Evolutionary conservation across 2,329 filamentous ascomycete species (phyloP).

Genomic region (Diaporthe longicolla): DNA sequence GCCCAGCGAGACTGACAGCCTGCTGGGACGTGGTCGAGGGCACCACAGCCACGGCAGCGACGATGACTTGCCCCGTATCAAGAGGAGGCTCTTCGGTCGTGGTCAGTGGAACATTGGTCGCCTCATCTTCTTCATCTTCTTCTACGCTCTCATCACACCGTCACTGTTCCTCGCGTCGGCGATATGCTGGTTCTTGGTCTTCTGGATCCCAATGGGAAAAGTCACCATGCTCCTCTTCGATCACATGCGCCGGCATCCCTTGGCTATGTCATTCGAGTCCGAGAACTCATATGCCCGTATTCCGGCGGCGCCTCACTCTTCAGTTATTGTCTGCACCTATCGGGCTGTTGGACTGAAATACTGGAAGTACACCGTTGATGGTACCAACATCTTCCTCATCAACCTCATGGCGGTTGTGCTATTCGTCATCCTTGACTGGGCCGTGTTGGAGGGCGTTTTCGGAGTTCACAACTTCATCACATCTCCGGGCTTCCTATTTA

Average conservation of each 20-base stretch:
- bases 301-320: slow-evolving; percentile 80
- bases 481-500: slow-evolving; percentile 87
- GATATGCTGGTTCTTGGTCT: slow-evolving; percentile 96
- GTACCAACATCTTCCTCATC: slow-evolving; percentile 99
- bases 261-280: slow-evolving; percentile 93
- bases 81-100: slow-evolving; percentile 91
- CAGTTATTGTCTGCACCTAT: slow-evolving; percentile 96
- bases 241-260: slow-evolving; percentile 91
- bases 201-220: slow-evolving; percentile 98
- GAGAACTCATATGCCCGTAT: slow-evolving; percentile 82
- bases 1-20: slow-evolving; percentile 87
- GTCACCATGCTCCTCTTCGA: slow-evolving; percentile 91
- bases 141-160: slow-evolving; percentile 92
- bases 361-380: slow-evolving; percentile 99
- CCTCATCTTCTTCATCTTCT: slow-evolving; percentile 96
- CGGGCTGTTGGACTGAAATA: slow-evolving; percentile 94
- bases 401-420: slow-evolving; percentile 95
- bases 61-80: slow-evolving; percentile 63
- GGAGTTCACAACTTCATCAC: slow-evolving; percentile 82
- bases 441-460: slow-evolving; percentile 78
- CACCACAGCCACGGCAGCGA: slow-evolving; percentile 61
- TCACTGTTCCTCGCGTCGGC: slow-evolving; percentile 87
- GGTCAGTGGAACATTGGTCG: slow-evolving; percentile 96
- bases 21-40: slow-evolving; percentile 76
- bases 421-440: slow-evolving; percentile 95